phyloP scores from a whole-genome alignment of 805 yeast species.

The Kluyveromyces starmeri region DNA sequence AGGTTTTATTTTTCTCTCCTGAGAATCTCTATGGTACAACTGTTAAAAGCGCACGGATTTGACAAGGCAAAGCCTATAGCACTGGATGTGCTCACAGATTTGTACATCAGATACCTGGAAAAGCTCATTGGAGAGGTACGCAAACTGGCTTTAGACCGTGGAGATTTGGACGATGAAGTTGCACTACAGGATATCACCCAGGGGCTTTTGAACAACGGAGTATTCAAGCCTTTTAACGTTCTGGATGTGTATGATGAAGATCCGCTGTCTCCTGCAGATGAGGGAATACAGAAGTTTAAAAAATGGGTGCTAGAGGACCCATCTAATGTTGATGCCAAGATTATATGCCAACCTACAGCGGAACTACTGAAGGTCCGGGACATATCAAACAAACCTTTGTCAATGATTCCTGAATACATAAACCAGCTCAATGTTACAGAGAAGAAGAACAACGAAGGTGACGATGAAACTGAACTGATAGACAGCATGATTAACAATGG shows the following conservation, averaged over 20 bases:
- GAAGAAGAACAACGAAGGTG: constrained; percentile 9
- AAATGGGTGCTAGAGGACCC: constrained; percentile 46
- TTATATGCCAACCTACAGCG: constrained; percentile 28
- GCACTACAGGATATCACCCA: constrained; percentile 55
- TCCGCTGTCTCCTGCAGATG: constrained; percentile 35
- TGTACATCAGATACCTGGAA: constrained; percentile 55
- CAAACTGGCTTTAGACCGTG: constrained; percentile 40
- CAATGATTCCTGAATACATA: constrained; percentile 26
- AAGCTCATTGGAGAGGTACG: constrained; percentile 43
- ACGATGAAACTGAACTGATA: constrained; percentile 17
- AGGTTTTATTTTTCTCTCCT: constrained; percentile 41
- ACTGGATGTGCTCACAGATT: constrained; percentile 68
- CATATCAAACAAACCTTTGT: constrained; percentile 15
- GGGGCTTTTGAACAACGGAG: constrained; percentile 56
- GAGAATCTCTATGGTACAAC: constrained; percentile 43
- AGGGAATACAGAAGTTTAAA: constrained; percentile 43
- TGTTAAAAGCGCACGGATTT: constrained; percentile 72
- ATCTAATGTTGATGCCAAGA: constrained; percentile 36
- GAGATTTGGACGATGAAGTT: constrained; percentile 38
- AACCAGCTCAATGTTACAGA: constrained; percentile 19
- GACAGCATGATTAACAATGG: constrained; percentile 26
- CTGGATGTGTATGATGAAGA: constrained; percentile 46
- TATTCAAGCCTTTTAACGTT: constrained; percentile 48
- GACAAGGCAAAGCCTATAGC: constrained; percentile 66
- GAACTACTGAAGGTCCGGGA: constrained; percentile 16